Evolutionary conservation across 371 early-diverging fungal species (phyloP).

Genomic region (Rhizopus arrhizus): DNA sequence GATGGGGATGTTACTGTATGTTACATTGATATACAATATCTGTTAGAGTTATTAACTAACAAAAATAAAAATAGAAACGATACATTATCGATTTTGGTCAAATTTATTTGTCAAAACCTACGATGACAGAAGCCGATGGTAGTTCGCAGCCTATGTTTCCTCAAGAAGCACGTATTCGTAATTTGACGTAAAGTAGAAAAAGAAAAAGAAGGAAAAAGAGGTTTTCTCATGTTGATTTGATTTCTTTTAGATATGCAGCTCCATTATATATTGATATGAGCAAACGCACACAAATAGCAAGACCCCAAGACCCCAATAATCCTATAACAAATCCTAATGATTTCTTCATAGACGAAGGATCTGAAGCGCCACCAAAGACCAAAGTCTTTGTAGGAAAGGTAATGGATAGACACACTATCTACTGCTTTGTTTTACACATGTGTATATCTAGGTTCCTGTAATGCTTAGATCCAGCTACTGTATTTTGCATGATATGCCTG

Average conservation of each 20-base stretch:
- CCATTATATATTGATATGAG: constrained; percentile 94
- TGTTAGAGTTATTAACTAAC: neutral
- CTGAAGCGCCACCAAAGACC: constrained; percentile 60
- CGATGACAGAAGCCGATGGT: constrained; percentile 93
- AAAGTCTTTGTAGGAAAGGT: constrained; percentile 92
- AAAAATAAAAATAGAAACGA: constrained; percentile 62
- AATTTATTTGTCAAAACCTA: constrained; percentile 92
- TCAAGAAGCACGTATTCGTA: constrained; percentile 96
- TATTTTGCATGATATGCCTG: constrained; percentile 76
- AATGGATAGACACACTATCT: constrained; percentile 4
- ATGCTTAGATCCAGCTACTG: constrained; percentile 98
- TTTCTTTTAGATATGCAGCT: constrained; percentile 77
- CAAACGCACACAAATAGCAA: constrained; percentile 71
- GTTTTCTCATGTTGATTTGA: neutral
- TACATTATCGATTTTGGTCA: constrained; percentile 97
- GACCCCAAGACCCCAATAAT: constrained; percentile 73
- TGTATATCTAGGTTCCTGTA: constrained; percentile 76
- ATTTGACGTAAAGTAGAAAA: constrained; percentile 77
- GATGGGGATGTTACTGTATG: constrained; percentile 76
- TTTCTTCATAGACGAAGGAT: constrained; percentile 61
- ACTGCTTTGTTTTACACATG: too few relatives aligned
- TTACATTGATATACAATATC: neutral
- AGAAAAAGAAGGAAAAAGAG: neutral
- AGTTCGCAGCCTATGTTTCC: constrained; percentile 85
- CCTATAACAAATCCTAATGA: constrained; percentile 62